These are phyloP conservation scores for Sicyos baderoa DNA, from an alignment of 306 rosid species.

Conservation along the genomic window DNA sequence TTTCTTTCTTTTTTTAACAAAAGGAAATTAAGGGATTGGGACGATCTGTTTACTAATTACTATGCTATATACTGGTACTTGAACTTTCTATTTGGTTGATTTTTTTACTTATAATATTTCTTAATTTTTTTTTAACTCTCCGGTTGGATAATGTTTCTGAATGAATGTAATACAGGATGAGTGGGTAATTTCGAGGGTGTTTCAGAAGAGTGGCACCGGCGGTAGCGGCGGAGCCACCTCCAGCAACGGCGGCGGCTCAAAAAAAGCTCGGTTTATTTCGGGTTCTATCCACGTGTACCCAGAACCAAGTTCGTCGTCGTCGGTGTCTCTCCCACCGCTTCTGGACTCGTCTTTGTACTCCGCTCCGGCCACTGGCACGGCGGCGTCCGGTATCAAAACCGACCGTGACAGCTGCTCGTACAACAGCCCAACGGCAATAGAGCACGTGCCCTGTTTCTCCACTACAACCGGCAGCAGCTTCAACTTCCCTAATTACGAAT, in stretches of 20 bases:
- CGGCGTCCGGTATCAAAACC: slow-evolving; percentile 18
- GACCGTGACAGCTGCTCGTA: slow-evolving; percentile 50
- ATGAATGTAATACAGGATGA: slow-evolving; percentile 46
- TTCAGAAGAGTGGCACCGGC: slow-evolving; percentile 47
- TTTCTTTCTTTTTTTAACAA: too few relatives aligned
- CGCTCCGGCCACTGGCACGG: background rate
- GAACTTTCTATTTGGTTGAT: too few relatives aligned
- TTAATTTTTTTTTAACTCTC: background rate
- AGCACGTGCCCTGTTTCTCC: slow-evolving; percentile 99
- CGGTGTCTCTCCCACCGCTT: slow-evolving; percentile 77
- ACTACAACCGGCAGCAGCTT: slow-evolving; percentile 50
- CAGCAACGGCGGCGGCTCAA: slow-evolving; percentile 28
- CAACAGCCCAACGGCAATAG: slow-evolving; percentile 40
- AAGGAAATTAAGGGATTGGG: too few relatives aligned
- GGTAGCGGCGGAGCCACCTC: slow-evolving; percentile 15
- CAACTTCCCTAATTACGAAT: slow-evolving; percentile 21
- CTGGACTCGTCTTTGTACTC: slow-evolving; percentile 63
- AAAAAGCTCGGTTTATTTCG: slow-evolving; percentile 37
- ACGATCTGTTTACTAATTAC: too few relatives aligned
- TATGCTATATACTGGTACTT: too few relatives aligned
- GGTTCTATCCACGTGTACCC: slow-evolving; percentile 30
- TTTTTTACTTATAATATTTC: too few relatives aligned
- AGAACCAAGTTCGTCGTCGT: slow-evolving; percentile 77
- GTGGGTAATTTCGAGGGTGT: slow-evolving; percentile 94
- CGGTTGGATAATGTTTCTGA: background rate